These are phyloP conservation scores for Suillus fuscotomentosus DNA, from an alignment of 768 basidiomycete genomes.

Conservation along the genomic window DNA sequence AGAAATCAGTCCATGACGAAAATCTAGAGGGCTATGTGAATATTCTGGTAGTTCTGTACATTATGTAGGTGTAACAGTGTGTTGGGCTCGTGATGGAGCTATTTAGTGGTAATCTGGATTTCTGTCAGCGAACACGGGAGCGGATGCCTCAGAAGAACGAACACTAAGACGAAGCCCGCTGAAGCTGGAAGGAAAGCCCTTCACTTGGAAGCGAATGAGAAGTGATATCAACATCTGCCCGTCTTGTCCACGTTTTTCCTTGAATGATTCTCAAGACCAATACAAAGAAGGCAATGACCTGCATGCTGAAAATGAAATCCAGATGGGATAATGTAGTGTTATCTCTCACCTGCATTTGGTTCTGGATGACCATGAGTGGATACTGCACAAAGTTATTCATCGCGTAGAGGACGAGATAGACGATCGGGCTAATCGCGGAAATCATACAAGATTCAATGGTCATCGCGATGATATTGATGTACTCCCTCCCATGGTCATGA, in stretches of 20 bases:
- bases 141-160: neutral
- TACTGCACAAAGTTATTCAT: conserved; percentile 3
- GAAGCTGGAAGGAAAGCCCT: neutral
- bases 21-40: conserved; percentile 14
- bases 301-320: neutral
- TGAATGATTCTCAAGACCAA: conserved; percentile 4
- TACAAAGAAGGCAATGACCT: conserved; percentile 7
- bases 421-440: conserved; percentile 4
- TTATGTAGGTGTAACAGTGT: neutral
- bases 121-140: too few relatives aligned
- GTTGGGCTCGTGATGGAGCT: neutral
- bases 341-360: conserved; percentile 7
- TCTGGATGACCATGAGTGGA: conserved; percentile 4
- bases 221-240: neutral
- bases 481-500: neutral
- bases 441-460: conserved; percentile 5
- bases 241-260: conserved; percentile 3
- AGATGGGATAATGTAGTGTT: neutral
- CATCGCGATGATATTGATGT: conserved; percentile 1
- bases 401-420: conserved; percentile 5
- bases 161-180: neutral
- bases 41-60: neutral
- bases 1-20: conserved; percentile 61
- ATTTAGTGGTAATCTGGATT: neutral
- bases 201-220: neutral